Base-by-base conservation (phyloP, 2,329 filamentous ascomycete genomes). In the Cercospora citrullina region DNA sequence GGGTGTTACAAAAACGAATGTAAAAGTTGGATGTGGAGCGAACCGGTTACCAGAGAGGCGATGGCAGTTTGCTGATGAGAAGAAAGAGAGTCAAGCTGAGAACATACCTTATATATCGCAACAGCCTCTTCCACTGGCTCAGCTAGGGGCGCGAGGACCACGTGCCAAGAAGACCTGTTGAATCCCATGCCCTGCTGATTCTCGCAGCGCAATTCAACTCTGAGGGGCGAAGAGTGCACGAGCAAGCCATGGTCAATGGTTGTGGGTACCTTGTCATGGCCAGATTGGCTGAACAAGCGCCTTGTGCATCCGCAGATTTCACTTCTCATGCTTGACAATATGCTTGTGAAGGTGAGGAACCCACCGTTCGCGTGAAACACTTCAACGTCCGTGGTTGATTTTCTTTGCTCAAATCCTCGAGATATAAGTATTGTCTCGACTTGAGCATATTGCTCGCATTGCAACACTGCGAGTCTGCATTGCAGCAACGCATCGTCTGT, bases 21-120 rank as follows among this genome's bases (percentile, higher is more conserved):
- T 68, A 68, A 68, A 65, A 65, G 67, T 68, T 63, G 67, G 67
- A 60, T 63, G 57, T 65, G 57, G 51, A 68, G 66, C 62, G 64
- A 67, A 68, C 66, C 59, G 57, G 63, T 63, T 62, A 59, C 48
- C 42, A 26, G 58, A 68, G 62, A 68, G 63, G 60, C 60, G 55
- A 48, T 60, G 64, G 51, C 67, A 66, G 67, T 68, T 68, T 63
- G 53, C 63, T 68, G 67, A 63, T 63, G 67, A 62, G 57, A 63
- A 62, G 33, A 51, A 60, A 10, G 21, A 23, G 2, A 23, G 18
- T 6, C 10, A 9, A 16, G 36, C 39, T 16, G 63, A 63, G 63
- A 51, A 45, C 26, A 68, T 51, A 33, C 28, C 31, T 68, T 68
- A 68, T 68, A 68, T 68, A 68, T 26, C 21, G 28, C 51, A 61